phyloP scores from a whole-genome alignment of 768 basidiomycete species.

The Boletus reticulatus region DNA sequence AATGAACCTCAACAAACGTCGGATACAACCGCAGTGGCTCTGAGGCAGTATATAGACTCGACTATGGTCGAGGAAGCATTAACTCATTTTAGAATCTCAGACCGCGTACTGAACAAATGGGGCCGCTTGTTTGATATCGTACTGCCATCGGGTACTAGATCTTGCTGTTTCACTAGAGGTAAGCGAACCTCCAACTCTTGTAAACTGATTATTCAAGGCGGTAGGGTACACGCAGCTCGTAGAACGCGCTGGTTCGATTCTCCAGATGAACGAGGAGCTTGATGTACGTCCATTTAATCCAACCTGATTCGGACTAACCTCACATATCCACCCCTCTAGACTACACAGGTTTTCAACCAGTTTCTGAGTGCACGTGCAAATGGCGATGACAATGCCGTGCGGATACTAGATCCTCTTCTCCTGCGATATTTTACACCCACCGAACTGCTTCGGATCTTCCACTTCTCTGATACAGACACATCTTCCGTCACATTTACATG shows the following conservation, averaged over 20 bases:
- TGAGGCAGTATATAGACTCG: not conserved
- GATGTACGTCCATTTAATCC: slow-evolving; percentile 44
- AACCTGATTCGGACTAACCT: not conserved
- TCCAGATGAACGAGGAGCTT: slow-evolving; percentile 66
- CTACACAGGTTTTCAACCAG: slow-evolving; percentile 52
- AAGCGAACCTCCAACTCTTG: not conserved
- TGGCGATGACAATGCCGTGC: slow-evolving; percentile 43
- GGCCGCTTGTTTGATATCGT: slow-evolving; percentile 81
- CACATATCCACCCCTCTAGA: slow-evolving; percentile 40
- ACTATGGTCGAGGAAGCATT: slow-evolving; percentile 9
- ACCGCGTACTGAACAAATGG: slow-evolving; percentile 69
- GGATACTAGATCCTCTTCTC: slow-evolving; percentile 54
- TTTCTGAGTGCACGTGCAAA: slow-evolving; percentile 48
- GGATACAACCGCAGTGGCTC: not conserved
- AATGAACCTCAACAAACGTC: not conserved
- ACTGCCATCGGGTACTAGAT: slow-evolving; percentile 53
- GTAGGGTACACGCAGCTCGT: slow-evolving; percentile 75
- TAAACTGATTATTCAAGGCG: not conserved
- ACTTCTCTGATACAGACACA: slow-evolving; percentile 38
- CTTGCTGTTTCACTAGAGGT: slow-evolving; percentile 86
- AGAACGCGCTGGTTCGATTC: slow-evolving; percentile 73
- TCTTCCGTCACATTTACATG: slow-evolving; percentile 45
- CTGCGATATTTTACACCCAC: slow-evolving; percentile 75
- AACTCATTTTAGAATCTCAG: slow-evolving; percentile 44
- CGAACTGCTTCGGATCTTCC: slow-evolving; percentile 69